Conservation (phyloP, 176 grass and related monocot species). For the Musa schizocarpa region DNA sequence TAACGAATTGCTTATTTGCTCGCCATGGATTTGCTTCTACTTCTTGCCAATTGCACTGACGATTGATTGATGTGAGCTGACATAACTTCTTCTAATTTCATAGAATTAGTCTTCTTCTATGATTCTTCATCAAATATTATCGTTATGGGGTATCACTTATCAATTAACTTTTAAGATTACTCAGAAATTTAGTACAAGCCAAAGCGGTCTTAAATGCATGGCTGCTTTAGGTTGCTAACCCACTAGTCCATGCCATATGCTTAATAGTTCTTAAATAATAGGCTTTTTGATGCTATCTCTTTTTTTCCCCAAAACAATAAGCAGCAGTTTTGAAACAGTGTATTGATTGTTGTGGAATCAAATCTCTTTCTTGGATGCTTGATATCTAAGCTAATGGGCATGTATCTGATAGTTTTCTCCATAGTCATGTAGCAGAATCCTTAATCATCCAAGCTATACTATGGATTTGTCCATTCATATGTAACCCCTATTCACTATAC, state of each 20-base stretch:
- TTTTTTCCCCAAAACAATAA: not conserved
- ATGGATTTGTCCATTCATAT: not conserved
- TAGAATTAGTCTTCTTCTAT: not conserved
- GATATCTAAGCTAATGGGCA: not conserved
- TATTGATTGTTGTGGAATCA: not conserved
- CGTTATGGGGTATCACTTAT: not conserved
- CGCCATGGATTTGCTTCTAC: not conserved
- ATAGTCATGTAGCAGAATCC: not conserved
- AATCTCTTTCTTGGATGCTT: not conserved
- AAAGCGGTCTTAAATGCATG: too few species aligned
- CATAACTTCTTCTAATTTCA: too few species aligned
- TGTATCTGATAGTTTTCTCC: not conserved
- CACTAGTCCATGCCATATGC: not conserved
- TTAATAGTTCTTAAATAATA: not conserved
- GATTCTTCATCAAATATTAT: not conserved
- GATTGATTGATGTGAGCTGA: too few species aligned
- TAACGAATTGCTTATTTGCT: not conserved
- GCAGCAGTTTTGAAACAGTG: not conserved
- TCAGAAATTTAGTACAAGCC: not conserved
- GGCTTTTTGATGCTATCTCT: not conserved
- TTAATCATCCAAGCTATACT: not conserved
- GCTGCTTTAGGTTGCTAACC: not conserved
- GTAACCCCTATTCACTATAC: not conserved
- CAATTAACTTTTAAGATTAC: not conserved
- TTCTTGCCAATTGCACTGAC: not conserved